Evolutionary conservation across 139 green algal genomes (phyloP).

Genomic region (Chlamydomonas sp.): DNA sequence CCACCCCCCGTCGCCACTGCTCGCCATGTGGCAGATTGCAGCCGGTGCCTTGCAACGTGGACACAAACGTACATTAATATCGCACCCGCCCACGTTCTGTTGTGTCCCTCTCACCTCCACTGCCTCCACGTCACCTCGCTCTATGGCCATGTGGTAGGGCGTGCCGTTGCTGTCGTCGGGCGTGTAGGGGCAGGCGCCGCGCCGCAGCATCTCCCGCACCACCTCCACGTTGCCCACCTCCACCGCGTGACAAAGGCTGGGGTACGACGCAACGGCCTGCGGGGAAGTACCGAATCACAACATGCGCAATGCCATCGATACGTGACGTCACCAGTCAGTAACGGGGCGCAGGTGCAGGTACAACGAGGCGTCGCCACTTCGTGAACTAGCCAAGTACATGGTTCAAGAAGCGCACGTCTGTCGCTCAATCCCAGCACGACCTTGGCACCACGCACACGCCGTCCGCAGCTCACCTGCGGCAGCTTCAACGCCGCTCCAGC

Average conservation of each 20-base stretch:
- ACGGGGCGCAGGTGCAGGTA: too few relatives aligned
- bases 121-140: slow-evolving; percentile 25
- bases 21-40: too few relatives aligned
- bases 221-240: slow-evolving; percentile 17
- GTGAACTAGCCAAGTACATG: too few relatives aligned
- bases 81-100: too few relatives aligned
- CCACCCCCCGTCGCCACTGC: too few relatives aligned
- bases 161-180: slow-evolving; percentile 35
- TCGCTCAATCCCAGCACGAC: too few relatives aligned
- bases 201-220: slow-evolving; percentile 22
- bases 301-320: background rate
- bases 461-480: slow-evolving; percentile 5
- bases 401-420: too few relatives aligned
- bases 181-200: slow-evolving; percentile 35
- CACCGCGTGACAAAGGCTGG: slow-evolving; percentile 20
- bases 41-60: too few relatives aligned
- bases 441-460: too few relatives aligned
- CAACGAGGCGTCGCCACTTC: too few relatives aligned
- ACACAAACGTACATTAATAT: too few relatives aligned
- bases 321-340: background rate
- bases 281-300: too few relatives aligned
- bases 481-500: slow-evolving; percentile 5
- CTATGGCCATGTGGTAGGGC: slow-evolving; percentile 30
- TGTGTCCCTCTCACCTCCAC: slow-evolving; percentile 2
- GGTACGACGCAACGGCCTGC: slow-evolving; percentile 29